Conservation (phyloP, 441 rosid species). For the Gossypium schwendimanii region DNA sequence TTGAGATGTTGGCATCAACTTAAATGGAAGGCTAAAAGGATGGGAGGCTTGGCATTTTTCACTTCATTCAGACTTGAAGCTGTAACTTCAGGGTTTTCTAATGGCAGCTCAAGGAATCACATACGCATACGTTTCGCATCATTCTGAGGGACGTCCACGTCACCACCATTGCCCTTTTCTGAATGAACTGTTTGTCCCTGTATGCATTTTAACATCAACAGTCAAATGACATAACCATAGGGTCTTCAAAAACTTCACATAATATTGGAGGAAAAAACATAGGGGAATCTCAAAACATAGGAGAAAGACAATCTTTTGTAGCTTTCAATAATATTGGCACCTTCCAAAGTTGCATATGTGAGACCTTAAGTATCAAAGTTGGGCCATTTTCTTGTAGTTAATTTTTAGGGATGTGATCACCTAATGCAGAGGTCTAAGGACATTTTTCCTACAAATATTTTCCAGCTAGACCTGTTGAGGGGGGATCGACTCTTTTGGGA, state of each 20-base stretch:
- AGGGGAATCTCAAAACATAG: neutral
- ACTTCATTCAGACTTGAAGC: neutral
- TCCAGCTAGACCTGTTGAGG: neutral
- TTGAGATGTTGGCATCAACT: neutral
- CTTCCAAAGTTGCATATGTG: neutral
- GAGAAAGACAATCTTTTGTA: neutral
- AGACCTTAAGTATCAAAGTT: neutral
- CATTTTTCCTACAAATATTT: neutral
- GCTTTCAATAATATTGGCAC: neutral
- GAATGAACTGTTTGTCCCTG: conserved; percentile 39
- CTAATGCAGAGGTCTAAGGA: neutral
- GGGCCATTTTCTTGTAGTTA: neutral
- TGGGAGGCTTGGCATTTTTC: neutral
- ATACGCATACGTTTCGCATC: conserved; percentile 57
- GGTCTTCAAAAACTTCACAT: neutral
- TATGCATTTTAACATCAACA: conserved; percentile 10
- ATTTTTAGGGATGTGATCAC: neutral
- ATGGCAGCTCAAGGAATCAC: conserved; percentile 17
- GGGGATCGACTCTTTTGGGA: too few relatives aligned
- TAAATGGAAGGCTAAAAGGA: neutral
- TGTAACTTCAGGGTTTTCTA: neutral
- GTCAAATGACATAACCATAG: neutral
- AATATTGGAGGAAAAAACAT: neutral
- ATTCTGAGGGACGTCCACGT: conserved; percentile 60
- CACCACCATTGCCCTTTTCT: conserved; percentile 39